Conservation (phyloP, 2,329 filamentous ascomycete species). For the Macrophomina tecta region DNA sequence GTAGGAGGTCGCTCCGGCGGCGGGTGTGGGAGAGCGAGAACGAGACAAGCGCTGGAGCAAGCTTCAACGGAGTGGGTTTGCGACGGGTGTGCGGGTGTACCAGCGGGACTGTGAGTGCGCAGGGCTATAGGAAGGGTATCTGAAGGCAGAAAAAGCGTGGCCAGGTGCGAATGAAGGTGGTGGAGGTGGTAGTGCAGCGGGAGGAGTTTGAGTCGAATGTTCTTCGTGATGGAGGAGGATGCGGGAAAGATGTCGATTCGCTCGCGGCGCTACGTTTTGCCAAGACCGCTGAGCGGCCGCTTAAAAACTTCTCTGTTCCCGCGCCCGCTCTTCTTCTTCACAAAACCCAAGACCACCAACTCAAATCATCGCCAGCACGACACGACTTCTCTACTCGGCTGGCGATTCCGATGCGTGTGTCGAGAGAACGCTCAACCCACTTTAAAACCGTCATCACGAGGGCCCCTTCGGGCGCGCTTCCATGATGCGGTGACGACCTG, state of each 20-base stretch:
- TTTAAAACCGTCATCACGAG: constrained; percentile 87
- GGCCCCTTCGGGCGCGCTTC: constrained; percentile 63
- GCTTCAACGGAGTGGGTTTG: constrained; percentile 18
- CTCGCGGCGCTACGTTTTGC: constrained; percentile 28
- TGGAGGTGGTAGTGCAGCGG: constrained; percentile 20
- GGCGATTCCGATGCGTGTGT: constrained; percentile 74
- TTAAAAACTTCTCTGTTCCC: constrained; percentile 28
- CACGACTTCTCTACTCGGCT: constrained; percentile 61
- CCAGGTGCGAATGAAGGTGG: background rate
- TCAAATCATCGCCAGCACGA: constrained; percentile 76
- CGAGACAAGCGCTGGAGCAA: constrained; percentile 20
- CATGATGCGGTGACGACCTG: constrained; percentile 74
- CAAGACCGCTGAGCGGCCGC: constrained; percentile 18
- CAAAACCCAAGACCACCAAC: constrained; percentile 68
- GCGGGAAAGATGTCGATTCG: constrained; percentile 29
- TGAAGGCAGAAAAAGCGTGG: background rate
- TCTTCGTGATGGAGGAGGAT: constrained; percentile 23
- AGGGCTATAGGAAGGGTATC: constrained; percentile 2
- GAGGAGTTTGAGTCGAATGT: constrained; percentile 19
- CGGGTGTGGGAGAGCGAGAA: constrained; percentile 7
- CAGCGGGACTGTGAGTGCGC: background rate
- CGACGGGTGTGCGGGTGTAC: constrained; percentile 4
- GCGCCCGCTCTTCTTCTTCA: constrained; percentile 41
- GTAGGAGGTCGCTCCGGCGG: constrained; percentile 16
- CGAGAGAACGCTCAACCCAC: constrained; percentile 69